A percentile compares a stretch with the other conserved stretches of the same genome.
These are phyloP conservation scores for Candida andamanensis DNA, from an alignment of 805 yeast species.

Conservation along the genomic window DNA sequence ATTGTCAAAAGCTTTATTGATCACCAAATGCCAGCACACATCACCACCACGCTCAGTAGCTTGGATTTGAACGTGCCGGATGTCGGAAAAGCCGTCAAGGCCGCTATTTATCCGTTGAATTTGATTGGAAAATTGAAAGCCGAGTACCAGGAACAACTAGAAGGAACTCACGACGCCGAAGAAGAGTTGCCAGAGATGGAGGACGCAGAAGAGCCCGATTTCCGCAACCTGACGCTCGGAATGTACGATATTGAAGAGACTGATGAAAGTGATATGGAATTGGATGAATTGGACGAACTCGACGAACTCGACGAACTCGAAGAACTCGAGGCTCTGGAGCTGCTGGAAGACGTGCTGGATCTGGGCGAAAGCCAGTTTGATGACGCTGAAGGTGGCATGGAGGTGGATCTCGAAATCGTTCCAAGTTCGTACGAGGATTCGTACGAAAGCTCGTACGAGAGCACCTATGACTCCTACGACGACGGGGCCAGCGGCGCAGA, in stretches of 20 bases:
- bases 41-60: slow-evolving; percentile 57
- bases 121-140: slow-evolving; percentile 52
- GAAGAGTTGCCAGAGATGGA: slow-evolving; percentile 34
- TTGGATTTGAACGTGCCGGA: slow-evolving; percentile 73
- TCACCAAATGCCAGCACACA: slow-evolving; percentile 51
- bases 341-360: slow-evolving; percentile 22
- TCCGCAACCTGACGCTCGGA: slow-evolving; percentile 85
- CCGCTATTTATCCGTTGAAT: slow-evolving; percentile 55
- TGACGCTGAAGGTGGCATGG: slow-evolving; percentile 13
- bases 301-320: slow-evolving; percentile 17
- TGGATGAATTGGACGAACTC: slow-evolving; percentile 25
- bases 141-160: slow-evolving; percentile 54
- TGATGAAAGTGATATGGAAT: slow-evolving; percentile 53
- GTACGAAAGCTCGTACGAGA: too few relatives aligned
- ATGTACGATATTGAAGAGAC: slow-evolving; percentile 85
- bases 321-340: slow-evolving; percentile 36
- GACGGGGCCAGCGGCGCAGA: too few relatives aligned
- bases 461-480: too few relatives aligned
- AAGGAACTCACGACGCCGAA: slow-evolving; percentile 46
- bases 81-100: slow-evolving; percentile 53
- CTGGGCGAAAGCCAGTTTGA: too few relatives aligned
- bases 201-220: slow-evolving; percentile 52
- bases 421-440: slow-evolving; percentile 19
- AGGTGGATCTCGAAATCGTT: slow-evolving; percentile 16
- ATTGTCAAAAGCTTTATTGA: slow-evolving; percentile 67